A percentile compares a stretch with the other conserved stretches of the same genome.
Evolutionary conservation across 139 green algal species (phyloP).

Genomic region (Chloropicon primus): DNA sequence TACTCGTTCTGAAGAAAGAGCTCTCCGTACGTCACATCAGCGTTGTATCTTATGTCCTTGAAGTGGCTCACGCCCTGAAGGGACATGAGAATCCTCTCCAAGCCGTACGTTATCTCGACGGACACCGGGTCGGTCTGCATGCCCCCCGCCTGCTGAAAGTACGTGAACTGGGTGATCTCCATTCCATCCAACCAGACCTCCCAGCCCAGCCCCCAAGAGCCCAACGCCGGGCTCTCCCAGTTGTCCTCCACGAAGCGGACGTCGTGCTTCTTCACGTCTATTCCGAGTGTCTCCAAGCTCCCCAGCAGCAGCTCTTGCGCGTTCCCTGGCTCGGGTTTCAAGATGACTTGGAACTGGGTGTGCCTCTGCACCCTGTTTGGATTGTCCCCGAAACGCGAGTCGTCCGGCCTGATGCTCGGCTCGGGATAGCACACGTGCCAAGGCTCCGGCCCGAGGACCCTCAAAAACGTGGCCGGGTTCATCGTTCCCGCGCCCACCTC

Average conservation of each 20-base stretch:
- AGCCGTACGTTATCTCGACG: constrained; percentile 97
- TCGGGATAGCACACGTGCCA: constrained; percentile 92
- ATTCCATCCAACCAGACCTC: constrained; percentile 86
- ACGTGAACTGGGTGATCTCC: constrained; percentile 98
- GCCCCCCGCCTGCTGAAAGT: constrained; percentile 82
- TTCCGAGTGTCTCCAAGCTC: constrained; percentile 74
- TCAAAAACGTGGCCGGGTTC: constrained; percentile 97
- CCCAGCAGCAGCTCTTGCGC: constrained; percentile 84
- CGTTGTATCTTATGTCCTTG: constrained; percentile 78
- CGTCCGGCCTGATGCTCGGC: constrained; percentile 87
- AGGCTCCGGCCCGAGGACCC: constrained; percentile 79
- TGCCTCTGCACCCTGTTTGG: constrained; percentile 95
- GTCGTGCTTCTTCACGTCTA: constrained; percentile 69
- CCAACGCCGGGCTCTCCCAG: constrained; percentile 92
- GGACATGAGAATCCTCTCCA: constrained; percentile 95
- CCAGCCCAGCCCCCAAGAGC: constrained; percentile 94
- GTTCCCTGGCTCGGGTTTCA: constrained; percentile 96
- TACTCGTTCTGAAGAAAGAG: constrained; percentile 96
- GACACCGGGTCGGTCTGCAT: constrained; percentile 35
- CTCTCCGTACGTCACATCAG: constrained; percentile 82
- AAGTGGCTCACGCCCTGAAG: constrained; percentile 91
- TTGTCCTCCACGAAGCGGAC: constrained; percentile 99
- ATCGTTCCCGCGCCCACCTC: constrained; percentile 97
- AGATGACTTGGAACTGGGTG: constrained; percentile 98
- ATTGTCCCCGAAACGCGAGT: constrained; percentile 94